A percentile compares a stretch with the other conserved stretches of the same genome.
phyloP scores from a whole-genome alignment of 2,329 filamentous ascomycete genomes.

The Scopulariopsis brevicaulis region DNA sequence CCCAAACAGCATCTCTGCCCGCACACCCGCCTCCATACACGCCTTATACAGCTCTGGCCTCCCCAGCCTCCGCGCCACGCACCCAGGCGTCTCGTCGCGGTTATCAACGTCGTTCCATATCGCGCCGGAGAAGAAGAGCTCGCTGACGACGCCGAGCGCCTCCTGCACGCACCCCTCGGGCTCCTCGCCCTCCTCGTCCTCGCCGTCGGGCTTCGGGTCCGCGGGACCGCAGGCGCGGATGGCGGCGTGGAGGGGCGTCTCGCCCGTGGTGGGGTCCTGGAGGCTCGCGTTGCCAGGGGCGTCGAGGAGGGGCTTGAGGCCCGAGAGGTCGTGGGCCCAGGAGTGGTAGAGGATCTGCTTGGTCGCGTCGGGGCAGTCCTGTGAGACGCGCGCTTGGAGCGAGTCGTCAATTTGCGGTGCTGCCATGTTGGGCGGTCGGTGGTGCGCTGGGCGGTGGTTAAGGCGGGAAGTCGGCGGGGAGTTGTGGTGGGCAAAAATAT shows the following conservation, averaged over 20 bases:
- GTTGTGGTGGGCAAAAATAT: background rate
- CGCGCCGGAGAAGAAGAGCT: conserved; percentile 76
- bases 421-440: background rate
- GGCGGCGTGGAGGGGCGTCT: conserved; percentile 80
- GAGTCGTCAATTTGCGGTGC: conserved; percentile 31
- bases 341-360: conserved; percentile 41
- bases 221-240: conserved; percentile 60
- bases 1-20: conserved; percentile 78
- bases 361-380: conserved; percentile 36
- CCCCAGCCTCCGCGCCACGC: conserved; percentile 63
- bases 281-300: conserved; percentile 55
- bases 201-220: conserved; percentile 9
- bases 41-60: conserved; percentile 63
- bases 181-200: conserved; percentile 13
- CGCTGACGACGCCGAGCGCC: conserved; percentile 56
- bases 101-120: conserved; percentile 95
- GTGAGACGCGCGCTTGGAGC: conserved; percentile 39
- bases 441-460: background rate
- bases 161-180: conserved; percentile 38
- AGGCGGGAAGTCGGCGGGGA: background rate
- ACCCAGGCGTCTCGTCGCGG: conserved; percentile 84
- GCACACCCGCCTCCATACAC: conserved; percentile 80
- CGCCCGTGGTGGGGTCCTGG: conserved; percentile 76
- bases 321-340: conserved; percentile 49
- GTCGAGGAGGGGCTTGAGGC: conserved; percentile 59